These are phyloP conservation scores for Suillus alpinus DNA, from an alignment of 768 basidiomycete species.

Conservation along the genomic window DNA sequence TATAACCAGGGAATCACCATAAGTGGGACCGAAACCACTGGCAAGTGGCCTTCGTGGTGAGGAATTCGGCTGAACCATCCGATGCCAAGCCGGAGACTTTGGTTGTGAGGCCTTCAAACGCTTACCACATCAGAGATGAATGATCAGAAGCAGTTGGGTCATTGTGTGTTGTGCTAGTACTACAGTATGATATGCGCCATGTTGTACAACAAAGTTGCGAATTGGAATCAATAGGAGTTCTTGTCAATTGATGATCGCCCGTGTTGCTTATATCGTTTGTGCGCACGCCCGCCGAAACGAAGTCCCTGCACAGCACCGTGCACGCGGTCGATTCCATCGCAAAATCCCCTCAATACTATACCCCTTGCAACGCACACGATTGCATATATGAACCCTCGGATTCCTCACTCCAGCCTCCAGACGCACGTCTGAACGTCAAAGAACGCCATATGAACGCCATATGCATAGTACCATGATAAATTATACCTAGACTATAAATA, in stretches of 20 bases:
- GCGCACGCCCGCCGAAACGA: background rate
- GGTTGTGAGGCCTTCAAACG: background rate
- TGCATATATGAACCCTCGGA: background rate
- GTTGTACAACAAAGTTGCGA: background rate
- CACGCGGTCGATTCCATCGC: background rate
- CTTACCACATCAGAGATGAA: background rate
- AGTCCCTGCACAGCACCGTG: background rate
- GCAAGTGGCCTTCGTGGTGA: background rate
- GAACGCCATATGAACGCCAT: background rate
- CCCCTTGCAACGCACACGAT: background rate
- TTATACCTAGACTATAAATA: conserved; percentile 1
- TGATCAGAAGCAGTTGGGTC: background rate
- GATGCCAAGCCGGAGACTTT: background rate
- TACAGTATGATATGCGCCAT: background rate
- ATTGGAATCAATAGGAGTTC: background rate
- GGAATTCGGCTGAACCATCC: background rate
- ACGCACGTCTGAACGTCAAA: background rate
- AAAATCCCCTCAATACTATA: background rate
- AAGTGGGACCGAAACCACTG: background rate
- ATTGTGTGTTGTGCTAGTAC: background rate
- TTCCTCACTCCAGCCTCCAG: background rate
- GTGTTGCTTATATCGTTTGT: background rate
- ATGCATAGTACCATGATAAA: background rate
- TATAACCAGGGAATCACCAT: too few species aligned
- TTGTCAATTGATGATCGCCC: background rate